Evolutionary conservation across 2,329 filamentous ascomycete genomes (phyloP).

Genomic region (Exophiala xenobiotica): DNA sequence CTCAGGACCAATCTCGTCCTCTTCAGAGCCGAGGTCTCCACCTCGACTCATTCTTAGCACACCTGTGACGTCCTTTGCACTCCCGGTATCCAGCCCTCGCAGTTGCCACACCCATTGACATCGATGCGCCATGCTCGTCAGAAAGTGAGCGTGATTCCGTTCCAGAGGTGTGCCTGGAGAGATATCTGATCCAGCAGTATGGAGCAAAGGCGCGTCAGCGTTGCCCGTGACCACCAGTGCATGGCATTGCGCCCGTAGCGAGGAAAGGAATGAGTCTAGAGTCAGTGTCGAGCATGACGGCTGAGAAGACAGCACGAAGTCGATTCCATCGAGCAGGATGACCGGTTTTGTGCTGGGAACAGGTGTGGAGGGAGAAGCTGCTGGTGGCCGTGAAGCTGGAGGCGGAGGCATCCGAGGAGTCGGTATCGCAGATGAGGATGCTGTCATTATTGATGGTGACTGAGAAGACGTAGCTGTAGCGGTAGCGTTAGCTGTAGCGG

Average conservation of each 20-base stretch:
- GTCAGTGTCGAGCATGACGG: conserved; percentile 10
- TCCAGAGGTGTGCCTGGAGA: conserved; percentile 64
- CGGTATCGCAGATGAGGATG: neutral
- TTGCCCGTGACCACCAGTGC: conserved; percentile 66
- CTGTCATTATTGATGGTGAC: neutral
- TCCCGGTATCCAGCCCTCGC: conserved; percentile 77
- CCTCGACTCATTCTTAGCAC: conserved; percentile 74
- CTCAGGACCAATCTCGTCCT: conserved; percentile 30
- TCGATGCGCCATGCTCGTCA: conserved; percentile 70
- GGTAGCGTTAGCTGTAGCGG: conserved; percentile 4
- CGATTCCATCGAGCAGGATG: conserved; percentile 28
- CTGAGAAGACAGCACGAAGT: conserved; percentile 29
- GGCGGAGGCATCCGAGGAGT: conserved; percentile 5
- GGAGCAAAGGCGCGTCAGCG: conserved; percentile 72
- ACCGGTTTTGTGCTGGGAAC: conserved; percentile 12
- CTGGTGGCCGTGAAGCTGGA: neutral
- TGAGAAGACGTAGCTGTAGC: neutral
- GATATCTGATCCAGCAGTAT: conserved; percentile 37
- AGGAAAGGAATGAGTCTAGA: conserved; percentile 19
- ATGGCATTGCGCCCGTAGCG: conserved; percentile 13
- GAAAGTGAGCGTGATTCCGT: conserved; percentile 67
- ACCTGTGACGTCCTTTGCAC: conserved; percentile 87
- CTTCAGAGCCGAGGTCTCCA: conserved; percentile 38
- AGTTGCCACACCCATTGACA: conserved; percentile 71
- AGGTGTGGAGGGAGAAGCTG: neutral